A percentile compares a stretch with the other conserved stretches of the same genome.
Evolutionary conservation across 768 basidiomycete genomes (phyloP).

Genomic region (Naganishia vaughanmartiniae): DNA sequence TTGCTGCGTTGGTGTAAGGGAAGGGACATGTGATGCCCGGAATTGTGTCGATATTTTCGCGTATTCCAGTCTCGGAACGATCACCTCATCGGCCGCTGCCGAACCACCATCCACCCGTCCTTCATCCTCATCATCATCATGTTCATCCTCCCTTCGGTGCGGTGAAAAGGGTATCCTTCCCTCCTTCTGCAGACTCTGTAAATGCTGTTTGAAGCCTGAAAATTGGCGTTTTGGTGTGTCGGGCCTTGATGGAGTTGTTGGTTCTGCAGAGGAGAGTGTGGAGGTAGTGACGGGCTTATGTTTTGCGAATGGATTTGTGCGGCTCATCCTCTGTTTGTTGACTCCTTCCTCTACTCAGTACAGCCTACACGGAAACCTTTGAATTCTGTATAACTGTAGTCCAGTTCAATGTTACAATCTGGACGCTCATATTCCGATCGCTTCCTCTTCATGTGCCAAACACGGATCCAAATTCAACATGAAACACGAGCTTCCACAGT

Average conservation of each 20-base stretch:
- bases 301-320: conserved; percentile 15
- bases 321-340: background rate
- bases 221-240: background rate
- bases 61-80: background rate
- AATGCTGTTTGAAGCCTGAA: background rate
- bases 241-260: background rate
- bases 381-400: too few relatives aligned
- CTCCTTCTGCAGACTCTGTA: background rate
- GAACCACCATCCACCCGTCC: background rate
- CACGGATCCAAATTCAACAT: too few relatives aligned
- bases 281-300: background rate
- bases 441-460: too few relatives aligned
- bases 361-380: too few relatives aligned
- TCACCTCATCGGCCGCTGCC: background rate
- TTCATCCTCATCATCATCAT: background rate
- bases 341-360: too few relatives aligned
- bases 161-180: background rate
- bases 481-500: too few relatives aligned
- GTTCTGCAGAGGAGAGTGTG: too few relatives aligned
- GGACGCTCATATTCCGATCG: too few relatives aligned
- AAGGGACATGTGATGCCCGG: background rate
- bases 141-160: too few relatives aligned
- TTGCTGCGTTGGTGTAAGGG: background rate
- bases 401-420: too few relatives aligned
- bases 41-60: background rate